Base-by-base conservation (phyloP, 2,329 filamentous ascomycete genomes). In the Pseudocercospora fuligena region DNA sequence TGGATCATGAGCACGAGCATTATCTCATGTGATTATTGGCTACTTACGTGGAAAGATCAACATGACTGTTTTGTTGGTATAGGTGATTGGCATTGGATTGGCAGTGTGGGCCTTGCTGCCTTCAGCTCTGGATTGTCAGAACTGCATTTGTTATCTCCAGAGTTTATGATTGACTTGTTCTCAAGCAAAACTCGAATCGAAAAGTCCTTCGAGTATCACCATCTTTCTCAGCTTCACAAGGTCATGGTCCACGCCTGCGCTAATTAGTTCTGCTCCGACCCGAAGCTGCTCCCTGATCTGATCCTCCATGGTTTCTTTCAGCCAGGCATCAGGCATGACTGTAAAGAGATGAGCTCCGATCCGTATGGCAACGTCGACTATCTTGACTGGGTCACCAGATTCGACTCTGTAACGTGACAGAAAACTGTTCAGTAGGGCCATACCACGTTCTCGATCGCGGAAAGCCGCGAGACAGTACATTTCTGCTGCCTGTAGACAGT, bases 261-360 rank as follows among this genome's bases (percentile, higher is more conserved):
- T 25, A 1, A 56, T 56, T 31, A 56, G 27, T 31, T 56, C 11
- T 31, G 23, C 25, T 27, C 51, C 51, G 21, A 36, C 49, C 29
- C 23, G 11, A 27, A 33, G 14, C 57, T 54, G 57, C 51, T 46
- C 63, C 51, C 54, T 47, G 19, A 56, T 43, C n/a, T 63, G 29
- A 29, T 23, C 23, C 3, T 54, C 29, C 33, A 11, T 56, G 19
- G 25, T 21, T 31, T 40, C 47, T 4, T n/a, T 25, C 21, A 27
- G 27, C 33, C 27, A 56, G 16, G 51, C 51, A 31, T 8, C 12
- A 31, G 51, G 51, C 51, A 56, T 56, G 21, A 33, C 25, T 16
- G 51, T 56, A 16, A 56, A 33, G 51, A 71, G 46, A 63, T 71
- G 69, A n/a, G 67, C 67, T 9, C 65, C 69, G 27, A 71, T 66